A percentile compares a stretch with the other conserved stretches of the same genome.
Conservation (phyloP, 768 basidiomycete species). For the Russula dissimulans region DNA sequence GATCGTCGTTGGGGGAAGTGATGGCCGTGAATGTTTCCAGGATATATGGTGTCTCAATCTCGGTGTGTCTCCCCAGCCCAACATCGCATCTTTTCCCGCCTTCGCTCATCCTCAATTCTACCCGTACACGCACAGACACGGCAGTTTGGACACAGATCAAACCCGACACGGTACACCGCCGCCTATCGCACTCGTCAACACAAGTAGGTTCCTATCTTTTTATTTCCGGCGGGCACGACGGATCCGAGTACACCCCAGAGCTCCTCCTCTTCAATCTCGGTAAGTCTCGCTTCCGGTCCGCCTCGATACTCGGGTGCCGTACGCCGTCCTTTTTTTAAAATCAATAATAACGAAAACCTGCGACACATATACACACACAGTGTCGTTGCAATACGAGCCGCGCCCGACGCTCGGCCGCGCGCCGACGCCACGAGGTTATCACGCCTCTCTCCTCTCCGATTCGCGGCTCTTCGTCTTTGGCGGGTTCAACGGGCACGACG, state of each 20-base stretch:
- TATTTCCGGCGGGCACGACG: conserved; percentile 83
- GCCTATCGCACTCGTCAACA: conserved; percentile 79
- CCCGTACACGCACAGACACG: conserved; percentile 20
- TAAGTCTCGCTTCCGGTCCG: conserved; percentile 29
- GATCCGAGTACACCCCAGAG: conserved; percentile 60
- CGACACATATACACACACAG: conserved; percentile 30
- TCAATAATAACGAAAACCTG: neutral
- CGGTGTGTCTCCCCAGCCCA: conserved; percentile 39
- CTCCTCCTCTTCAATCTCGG: conserved; percentile 83
- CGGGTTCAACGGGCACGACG: conserved; percentile 76
- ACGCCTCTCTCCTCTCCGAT: conserved; percentile 73
- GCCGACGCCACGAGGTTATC: conserved; percentile 75
- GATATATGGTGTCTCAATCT: conserved; percentile 85
- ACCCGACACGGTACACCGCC: conserved; percentile 38
- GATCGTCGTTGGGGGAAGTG: conserved; percentile 86
- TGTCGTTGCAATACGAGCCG: conserved; percentile 75
- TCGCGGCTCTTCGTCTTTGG: conserved; percentile 81
- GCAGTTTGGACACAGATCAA: conserved; percentile 35
- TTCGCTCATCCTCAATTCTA: neutral
- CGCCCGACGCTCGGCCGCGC: conserved; percentile 59
- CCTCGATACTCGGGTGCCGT: too few species aligned
- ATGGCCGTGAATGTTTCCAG: conserved; percentile 79
- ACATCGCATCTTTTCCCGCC: too few species aligned
- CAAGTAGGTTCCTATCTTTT: conserved; percentile 91
- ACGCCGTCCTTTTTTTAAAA: too few species aligned